Percentiles rank a stretch among this genome's conserved stretches.
These are phyloP conservation scores for Pichia membranifaciens DNA, from an alignment of 805 yeast genomes.

Conservation along the genomic window DNA sequence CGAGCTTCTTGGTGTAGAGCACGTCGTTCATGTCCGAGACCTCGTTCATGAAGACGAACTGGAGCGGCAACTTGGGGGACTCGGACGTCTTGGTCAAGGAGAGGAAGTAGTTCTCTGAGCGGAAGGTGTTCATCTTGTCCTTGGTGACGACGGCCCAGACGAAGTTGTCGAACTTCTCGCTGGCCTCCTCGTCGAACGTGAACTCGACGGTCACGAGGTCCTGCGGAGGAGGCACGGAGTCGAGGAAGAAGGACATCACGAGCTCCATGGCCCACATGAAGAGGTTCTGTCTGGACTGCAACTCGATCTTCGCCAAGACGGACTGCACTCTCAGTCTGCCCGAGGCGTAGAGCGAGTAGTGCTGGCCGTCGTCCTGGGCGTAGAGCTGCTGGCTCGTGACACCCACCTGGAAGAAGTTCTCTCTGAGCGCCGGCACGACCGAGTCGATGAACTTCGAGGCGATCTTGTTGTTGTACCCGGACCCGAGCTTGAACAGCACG, in stretches of 20 bases:
- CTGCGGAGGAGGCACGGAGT: slow-evolving; percentile 47
- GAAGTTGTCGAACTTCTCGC: slow-evolving; percentile 55
- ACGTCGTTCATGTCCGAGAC: slow-evolving; percentile 71
- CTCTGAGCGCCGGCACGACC: slow-evolving; percentile 46
- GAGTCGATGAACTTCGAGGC: slow-evolving; percentile 47
- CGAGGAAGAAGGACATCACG: slow-evolving; percentile 51
- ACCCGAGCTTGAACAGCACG: slow-evolving; percentile 52
- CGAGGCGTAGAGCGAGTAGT: slow-evolving; percentile 69
- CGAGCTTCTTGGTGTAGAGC: slow-evolving; percentile 47
- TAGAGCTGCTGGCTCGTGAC: slow-evolving; percentile 39
- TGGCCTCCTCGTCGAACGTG: slow-evolving; percentile 39
- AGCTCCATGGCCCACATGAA: slow-evolving; percentile 62
- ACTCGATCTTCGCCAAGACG: slow-evolving; percentile 52
- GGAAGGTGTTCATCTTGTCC: slow-evolving; percentile 66
- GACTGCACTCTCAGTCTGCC: slow-evolving; percentile 77
- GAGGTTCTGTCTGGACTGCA: slow-evolving; percentile 77
- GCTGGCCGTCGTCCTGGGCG: slow-evolving; percentile 58
- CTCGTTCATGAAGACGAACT: slow-evolving; percentile 87
- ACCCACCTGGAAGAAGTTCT: slow-evolving; percentile 79
- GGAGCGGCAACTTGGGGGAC: slow-evolving; percentile 59
- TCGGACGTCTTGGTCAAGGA: slow-evolving; percentile 81
- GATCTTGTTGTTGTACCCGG: slow-evolving; percentile 45
- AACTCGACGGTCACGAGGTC: slow-evolving; percentile 61
- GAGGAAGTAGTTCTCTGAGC: slow-evolving; percentile 73
- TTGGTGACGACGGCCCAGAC: slow-evolving; percentile 83